phyloP scores from a whole-genome alignment of 2,329 filamentous ascomycete genomes.

The Boeremia lycopersici region DNA sequence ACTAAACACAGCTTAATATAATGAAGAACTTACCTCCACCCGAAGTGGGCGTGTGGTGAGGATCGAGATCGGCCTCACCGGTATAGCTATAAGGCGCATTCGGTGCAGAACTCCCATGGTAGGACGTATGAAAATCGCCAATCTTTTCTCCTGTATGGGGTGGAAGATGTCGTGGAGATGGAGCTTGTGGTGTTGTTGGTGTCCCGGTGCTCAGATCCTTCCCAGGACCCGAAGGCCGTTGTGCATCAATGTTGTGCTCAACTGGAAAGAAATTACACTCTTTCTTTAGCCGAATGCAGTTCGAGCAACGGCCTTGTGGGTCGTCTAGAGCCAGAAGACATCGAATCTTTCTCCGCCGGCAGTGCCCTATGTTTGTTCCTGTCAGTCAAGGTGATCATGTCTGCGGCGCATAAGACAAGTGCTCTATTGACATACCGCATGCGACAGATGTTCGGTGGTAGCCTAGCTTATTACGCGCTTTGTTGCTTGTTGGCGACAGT shows the following conservation, averaged over 20 bases:
- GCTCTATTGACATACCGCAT: slow-evolving; percentile 74
- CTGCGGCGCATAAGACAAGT: background rate
- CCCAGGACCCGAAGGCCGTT: slow-evolving; percentile 52
- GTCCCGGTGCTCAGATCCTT: slow-evolving; percentile 53
- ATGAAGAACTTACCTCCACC: slow-evolving; percentile 34
- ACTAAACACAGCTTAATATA: background rate
- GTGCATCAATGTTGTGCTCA: slow-evolving; percentile 68
- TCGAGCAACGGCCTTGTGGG: slow-evolving; percentile 77
- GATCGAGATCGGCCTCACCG: slow-evolving; percentile 35
- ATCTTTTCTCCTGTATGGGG: slow-evolving; percentile 34
- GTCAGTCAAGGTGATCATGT: slow-evolving; percentile 22
- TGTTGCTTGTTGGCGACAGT: slow-evolving; percentile 61
- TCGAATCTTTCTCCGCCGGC: slow-evolving; percentile 89
- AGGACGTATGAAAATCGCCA: slow-evolving; percentile 41
- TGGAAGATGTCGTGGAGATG: slow-evolving; percentile 51
- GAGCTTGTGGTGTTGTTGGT: slow-evolving; percentile 55
- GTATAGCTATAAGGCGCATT: slow-evolving; percentile 33
- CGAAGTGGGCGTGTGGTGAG: slow-evolving; percentile 28
- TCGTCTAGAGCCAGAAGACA: slow-evolving; percentile 80
- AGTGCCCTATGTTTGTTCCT: slow-evolving; percentile 69
- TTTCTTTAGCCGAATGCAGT: slow-evolving; percentile 93
- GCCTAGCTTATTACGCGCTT: slow-evolving; percentile 87
- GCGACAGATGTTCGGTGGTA: slow-evolving; percentile 96
- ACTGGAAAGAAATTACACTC: slow-evolving; percentile 93
- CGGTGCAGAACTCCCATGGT: slow-evolving; percentile 23